Evolutionary conservation across 768 basidiomycete species (phyloP).

Genomic region (Naganishia vaughanmartiniae): DNA sequence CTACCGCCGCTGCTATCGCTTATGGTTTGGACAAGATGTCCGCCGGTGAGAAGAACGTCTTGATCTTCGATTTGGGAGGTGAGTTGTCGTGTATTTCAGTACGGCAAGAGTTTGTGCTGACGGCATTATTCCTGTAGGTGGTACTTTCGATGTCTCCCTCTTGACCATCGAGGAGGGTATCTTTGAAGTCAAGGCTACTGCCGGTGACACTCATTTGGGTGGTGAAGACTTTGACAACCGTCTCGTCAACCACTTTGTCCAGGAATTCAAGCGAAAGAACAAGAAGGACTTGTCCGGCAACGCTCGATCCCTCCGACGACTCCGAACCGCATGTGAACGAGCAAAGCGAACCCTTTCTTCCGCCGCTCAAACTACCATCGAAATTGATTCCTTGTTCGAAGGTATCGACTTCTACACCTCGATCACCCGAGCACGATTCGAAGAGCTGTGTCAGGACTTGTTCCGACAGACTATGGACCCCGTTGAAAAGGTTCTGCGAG

Average conservation of each 20-base stretch:
- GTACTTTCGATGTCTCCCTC: slow-evolving; percentile 97
- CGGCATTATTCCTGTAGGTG: slow-evolving; percentile 54
- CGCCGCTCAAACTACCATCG: slow-evolving; percentile 91
- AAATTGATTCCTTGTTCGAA: slow-evolving; percentile 96
- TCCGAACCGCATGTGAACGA: slow-evolving; percentile 97
- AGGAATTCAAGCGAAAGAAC: slow-evolving; percentile 87
- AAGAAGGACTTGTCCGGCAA: slow-evolving; percentile 91
- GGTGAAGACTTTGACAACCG: slow-evolving; percentile 89
- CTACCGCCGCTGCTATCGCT: slow-evolving; percentile 94
- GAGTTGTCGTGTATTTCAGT: neutral
- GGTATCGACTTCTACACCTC: slow-evolving; percentile 98
- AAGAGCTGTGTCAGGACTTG: slow-evolving; percentile 54
- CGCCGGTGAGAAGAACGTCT: slow-evolving; percentile 86
- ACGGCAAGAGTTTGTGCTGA: neutral
- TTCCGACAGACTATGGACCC: slow-evolving; percentile 57
- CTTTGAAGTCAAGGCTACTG: slow-evolving; percentile 85
- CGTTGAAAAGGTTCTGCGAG: slow-evolving; percentile 95
- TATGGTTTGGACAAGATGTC: slow-evolving; percentile 94
- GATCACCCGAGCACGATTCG: slow-evolving; percentile 88
- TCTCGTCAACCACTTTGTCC: slow-evolving; percentile 83
- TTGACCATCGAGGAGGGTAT: slow-evolving; percentile 88
- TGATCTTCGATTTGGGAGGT: slow-evolving; percentile 93
- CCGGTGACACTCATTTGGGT: slow-evolving; percentile 62
- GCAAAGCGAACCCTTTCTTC: slow-evolving; percentile 98
- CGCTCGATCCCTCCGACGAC: slow-evolving; percentile 90